Evolutionary conservation across 768 basidiomycete genomes (phyloP), one percentile per base, ranked within the genome.

Genomic region (Kwoniella botswanensis): DNA sequence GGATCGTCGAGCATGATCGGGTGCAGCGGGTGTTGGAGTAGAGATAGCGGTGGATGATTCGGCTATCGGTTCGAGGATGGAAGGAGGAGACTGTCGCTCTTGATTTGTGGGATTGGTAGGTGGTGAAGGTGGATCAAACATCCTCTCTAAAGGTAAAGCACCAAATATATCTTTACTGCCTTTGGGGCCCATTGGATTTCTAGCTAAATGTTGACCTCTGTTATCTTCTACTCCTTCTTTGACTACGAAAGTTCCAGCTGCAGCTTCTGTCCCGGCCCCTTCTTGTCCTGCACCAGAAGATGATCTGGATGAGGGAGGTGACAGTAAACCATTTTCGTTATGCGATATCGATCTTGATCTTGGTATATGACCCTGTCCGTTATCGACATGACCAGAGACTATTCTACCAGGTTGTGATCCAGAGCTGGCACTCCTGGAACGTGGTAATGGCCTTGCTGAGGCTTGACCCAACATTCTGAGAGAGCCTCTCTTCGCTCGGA

Each of bases 71-170:
- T 65, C 64, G 10, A 44, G 42, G 3, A 29, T 21, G 3, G 63
- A 43, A 54, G 63, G 26, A 3, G 41, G 54, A 42, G 55, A 65
- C 43, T 52, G 68, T 63, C 67, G 71, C 73, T 42, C 84, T 78
- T 84, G 80, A 42, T 63, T 13, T 10, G 46, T 65, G 44, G 70
- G 52, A n/a, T 52, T 35, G 63, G 65, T 71, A 5, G 91, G 92
- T 4, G 93, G 93, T 7, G 93, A 92, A 1, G 94, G 94, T 9
- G 94, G 94, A 71, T 95, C 92, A 85, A 98, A 98, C 80, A 98
- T 89, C 18, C 71, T 67, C 22, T 71, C 71, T 11, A 71, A 52
- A 10, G 71, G 71, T 55, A 73, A 46, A 58, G 72, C 72, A 44
- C 72, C 72, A 41, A 73, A 73, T 5, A 72, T 80, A 68, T 68